Evolutionary conservation across 495 filamentous ascomycete genomes (phyloP).

Genomic region (Penicillium waksmanii): DNA sequence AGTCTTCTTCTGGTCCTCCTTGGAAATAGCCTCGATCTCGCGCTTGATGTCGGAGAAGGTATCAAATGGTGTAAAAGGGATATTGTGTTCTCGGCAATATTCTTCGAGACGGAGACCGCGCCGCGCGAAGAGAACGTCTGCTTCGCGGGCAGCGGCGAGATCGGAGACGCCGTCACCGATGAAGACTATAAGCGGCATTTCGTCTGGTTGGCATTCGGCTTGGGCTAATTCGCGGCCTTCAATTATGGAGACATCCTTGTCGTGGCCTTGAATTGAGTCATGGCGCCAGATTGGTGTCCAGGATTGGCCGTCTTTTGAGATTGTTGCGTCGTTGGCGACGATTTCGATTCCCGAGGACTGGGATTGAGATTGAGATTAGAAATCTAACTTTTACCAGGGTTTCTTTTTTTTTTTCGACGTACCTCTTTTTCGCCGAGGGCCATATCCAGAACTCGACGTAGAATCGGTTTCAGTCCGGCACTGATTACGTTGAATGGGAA

Average conservation of each 20-base stretch:
- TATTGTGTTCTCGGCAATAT: conserved; percentile 68
- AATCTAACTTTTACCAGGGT: too few species aligned
- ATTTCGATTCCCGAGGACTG: conserved; percentile 65
- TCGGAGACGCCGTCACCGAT: conserved; percentile 81
- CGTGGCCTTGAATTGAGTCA: conserved; percentile 68
- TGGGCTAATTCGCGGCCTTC: conserved; percentile 60
- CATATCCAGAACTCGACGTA: conserved; percentile 62
- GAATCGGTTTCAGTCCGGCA: conserved; percentile 69
- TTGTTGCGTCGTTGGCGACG: conserved; percentile 70
- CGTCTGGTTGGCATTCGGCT: conserved; percentile 57
- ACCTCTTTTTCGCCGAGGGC: conserved; percentile 66
- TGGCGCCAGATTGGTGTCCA: conserved; percentile 78
- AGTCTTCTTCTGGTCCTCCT: conserved; percentile 67
- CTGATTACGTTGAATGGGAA: conserved; percentile 78
- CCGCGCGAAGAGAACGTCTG: conserved; percentile 76
- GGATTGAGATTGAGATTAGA: conserved; percentile 6
- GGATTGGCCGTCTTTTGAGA: conserved; percentile 57
- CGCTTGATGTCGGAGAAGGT: conserved; percentile 70
- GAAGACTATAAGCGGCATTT: conserved; percentile 73
- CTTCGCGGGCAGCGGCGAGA: conserved; percentile 71
- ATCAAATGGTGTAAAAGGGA: conserved; percentile 66
- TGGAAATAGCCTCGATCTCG: conserved; percentile 62
- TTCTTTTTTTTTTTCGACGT: conserved; percentile 8
- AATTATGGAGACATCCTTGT: conserved; percentile 68
- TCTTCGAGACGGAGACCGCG: conserved; percentile 70